Evolutionary conservation across 1,139 yeast species (phyloP).

Genomic region (Scheffersomyces stambukii): DNA sequence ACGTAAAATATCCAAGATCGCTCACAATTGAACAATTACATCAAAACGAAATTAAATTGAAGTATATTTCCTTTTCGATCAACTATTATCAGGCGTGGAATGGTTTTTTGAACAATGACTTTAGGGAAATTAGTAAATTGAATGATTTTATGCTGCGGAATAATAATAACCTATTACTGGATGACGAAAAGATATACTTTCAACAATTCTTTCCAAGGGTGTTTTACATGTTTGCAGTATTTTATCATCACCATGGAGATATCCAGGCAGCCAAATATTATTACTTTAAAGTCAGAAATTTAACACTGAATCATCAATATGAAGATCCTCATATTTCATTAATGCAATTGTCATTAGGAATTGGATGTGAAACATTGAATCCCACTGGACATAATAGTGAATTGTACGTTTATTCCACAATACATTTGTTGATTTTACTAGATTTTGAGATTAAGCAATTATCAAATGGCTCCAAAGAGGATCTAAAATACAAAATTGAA

Average conservation of each 20-base stretch:
- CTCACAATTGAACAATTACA: slow-evolving; percentile 2
- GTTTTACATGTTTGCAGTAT: slow-evolving; percentile 34
- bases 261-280: slow-evolving; percentile 34
- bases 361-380: slow-evolving; percentile 17
- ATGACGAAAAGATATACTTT: slow-evolving; percentile 27
- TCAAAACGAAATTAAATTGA: slow-evolving; percentile 14
- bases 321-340: slow-evolving; percentile 4
- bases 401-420: slow-evolving; percentile 20
- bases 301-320: slow-evolving; percentile 6
- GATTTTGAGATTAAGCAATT: slow-evolving; percentile 18
- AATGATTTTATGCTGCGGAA: slow-evolving; percentile 30
- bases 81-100: slow-evolving; percentile 31
- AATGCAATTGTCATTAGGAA: slow-evolving; percentile 17
- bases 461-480: too few relatives aligned
- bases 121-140: slow-evolving; percentile 20
- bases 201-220: slow-evolving; percentile 30
- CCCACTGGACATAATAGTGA: slow-evolving; percentile 20
- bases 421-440: slow-evolving; percentile 22
- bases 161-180: slow-evolving; percentile 23
- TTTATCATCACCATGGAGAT: slow-evolving; percentile 33
- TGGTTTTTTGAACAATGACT: slow-evolving; percentile 26
- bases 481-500: slow-evolving; percentile 2
- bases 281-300: slow-evolving; percentile 26
- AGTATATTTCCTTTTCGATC: slow-evolving; percentile 21
- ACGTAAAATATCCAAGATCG: slow-evolving; percentile 1